phyloP scores from a whole-genome alignment of 495 filamentous ascomycete species.

The Talaromyces thailandensis region DNA sequence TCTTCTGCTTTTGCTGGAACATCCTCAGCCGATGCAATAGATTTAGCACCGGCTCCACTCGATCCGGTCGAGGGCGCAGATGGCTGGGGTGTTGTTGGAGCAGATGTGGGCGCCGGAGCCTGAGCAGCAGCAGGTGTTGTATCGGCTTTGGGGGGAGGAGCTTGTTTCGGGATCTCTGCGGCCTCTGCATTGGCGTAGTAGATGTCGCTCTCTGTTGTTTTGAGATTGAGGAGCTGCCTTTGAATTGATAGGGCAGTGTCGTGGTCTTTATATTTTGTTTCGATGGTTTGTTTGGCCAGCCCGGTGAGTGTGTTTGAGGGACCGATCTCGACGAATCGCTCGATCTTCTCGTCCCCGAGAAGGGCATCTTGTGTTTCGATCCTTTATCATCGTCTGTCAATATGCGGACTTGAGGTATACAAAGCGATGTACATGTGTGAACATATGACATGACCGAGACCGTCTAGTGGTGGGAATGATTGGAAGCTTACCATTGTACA shows the following conservation, averaged over 20 bases:
- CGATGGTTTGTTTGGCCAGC: slow-evolving; percentile 8
- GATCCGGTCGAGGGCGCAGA: background rate
- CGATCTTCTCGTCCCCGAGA: slow-evolving; percentile 3
- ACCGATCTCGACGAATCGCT: slow-evolving; percentile 10
- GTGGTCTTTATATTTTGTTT: background rate
- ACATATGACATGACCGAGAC: background rate
- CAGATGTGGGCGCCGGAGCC: background rate
- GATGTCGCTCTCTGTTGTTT: background rate
- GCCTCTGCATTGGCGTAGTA: background rate
- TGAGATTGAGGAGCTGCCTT: background rate
- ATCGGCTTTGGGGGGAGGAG: slow-evolving; percentile 32
- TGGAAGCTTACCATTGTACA: background rate
- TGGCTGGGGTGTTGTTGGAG: background rate
- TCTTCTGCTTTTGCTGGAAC: background rate
- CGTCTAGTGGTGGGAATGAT: background rate
- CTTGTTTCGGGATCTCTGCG: slow-evolving; percentile 11
- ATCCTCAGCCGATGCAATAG: background rate
- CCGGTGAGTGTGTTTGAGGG: slow-evolving; percentile 4
- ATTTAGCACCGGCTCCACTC: background rate
- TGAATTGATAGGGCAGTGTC: background rate
- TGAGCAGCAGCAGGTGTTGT: background rate
- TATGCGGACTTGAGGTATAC: background rate
- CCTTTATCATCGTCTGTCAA: background rate
- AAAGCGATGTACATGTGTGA: background rate
- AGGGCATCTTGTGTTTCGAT: slow-evolving; percentile 8